Evolutionary conservation across 345 rosid species (phyloP).

Genomic region (Aethionema arabicum): DNA sequence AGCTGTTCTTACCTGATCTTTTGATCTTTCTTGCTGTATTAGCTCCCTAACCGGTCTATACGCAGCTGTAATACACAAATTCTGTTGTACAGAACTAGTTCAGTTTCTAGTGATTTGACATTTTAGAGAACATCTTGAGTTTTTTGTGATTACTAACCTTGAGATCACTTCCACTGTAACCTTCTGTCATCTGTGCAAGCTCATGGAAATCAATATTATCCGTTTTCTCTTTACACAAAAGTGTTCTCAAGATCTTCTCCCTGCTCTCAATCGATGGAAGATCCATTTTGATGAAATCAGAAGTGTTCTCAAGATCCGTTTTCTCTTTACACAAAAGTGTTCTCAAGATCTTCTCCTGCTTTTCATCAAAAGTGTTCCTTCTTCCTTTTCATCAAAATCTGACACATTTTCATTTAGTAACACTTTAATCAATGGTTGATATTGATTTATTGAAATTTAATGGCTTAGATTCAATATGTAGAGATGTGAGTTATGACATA

Average conservation of each 20-base stretch:
- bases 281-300: too few species aligned
- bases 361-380: too few species aligned
- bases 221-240: constrained; percentile 74
- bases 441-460: too few species aligned
- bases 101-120: not conserved
- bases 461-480: too few species aligned
- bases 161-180: constrained; percentile 95
- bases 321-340: constrained; percentile 83
- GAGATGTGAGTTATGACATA: too few species aligned
- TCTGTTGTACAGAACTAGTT: constrained; percentile 52
- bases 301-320: too few species aligned
- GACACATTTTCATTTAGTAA: too few species aligned
- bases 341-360: constrained; percentile 79
- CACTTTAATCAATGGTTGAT: too few species aligned
- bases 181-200: constrained; percentile 89
- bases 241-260: constrained; percentile 83
- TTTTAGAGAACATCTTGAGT: not conserved
- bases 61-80: constrained; percentile 91
- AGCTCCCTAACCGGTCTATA: constrained; percentile 94
- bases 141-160: constrained; percentile 54
- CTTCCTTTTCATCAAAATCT: too few species aligned
- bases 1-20: constrained; percentile 53
- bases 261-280: constrained; percentile 82
- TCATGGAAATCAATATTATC: constrained; percentile 79
- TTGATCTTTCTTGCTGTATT: constrained; percentile 74